Evolutionary conservation across 257 asterid species (phyloP).

Genomic region (Linderniella brevidens): DNA sequence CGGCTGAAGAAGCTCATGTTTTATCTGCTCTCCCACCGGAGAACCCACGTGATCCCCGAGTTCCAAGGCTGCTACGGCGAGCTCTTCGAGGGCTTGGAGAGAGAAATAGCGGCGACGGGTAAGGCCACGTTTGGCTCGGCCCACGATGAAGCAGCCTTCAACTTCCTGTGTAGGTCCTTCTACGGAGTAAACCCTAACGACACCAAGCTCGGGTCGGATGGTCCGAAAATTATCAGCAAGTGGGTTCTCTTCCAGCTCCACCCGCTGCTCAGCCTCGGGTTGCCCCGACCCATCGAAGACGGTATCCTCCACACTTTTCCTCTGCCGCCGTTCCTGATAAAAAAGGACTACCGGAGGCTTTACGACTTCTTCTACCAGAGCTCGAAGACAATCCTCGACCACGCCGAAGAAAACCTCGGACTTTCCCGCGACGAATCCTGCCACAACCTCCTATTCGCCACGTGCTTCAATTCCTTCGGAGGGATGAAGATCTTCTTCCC

Average conservation of each 20-base stretch:
- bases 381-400: constrained; percentile 33
- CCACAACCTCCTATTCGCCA: constrained; percentile 56
- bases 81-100: constrained; percentile 34
- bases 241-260: constrained; percentile 65
- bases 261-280: constrained; percentile 37
- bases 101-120: constrained; percentile 32
- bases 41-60: constrained; percentile 49
- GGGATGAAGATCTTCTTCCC: constrained; percentile 66
- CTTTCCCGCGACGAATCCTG: constrained; percentile 58
- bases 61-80: constrained; percentile 26
- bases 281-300: constrained; percentile 43
- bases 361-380: constrained; percentile 43
- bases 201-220: constrained; percentile 40
- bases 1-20: constrained; percentile 46
- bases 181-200: constrained; percentile 39
- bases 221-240: constrained; percentile 34
- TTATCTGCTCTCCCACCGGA: constrained; percentile 34
- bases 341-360: constrained; percentile 36
- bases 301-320: constrained; percentile 36
- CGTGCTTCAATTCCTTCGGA: constrained; percentile 73
- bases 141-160: constrained; percentile 59
- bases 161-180: constrained; percentile 37
- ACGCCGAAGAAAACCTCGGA: constrained; percentile 33
- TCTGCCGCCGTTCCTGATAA: constrained; percentile 40
- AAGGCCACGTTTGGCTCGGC: constrained; percentile 32